Evolutionary conservation across 805 yeast genomes (phyloP), one percentile per base, ranked within the genome.

Genomic region (Myxozyma lipomycoides): DNA sequence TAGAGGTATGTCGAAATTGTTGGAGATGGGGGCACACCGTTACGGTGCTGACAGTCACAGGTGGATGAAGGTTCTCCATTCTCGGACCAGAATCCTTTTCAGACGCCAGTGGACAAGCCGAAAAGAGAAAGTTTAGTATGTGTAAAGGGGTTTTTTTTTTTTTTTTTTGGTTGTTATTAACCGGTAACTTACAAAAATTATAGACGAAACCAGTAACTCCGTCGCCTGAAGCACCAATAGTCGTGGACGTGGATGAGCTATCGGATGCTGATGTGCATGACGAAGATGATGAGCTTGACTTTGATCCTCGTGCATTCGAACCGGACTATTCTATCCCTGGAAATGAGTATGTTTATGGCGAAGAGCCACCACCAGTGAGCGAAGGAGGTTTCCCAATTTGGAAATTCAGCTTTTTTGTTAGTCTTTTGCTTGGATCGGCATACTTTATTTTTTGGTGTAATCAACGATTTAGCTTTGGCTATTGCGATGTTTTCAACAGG

Each of bases 11-110:
- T n/a, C n/a, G n/a, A n/a, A n/a, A n/a, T n/a, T n/a, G n/a, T n/a
- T n/a, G n/a, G n/a, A n/a, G n/a, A n/a, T n/a, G n/a, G n/a, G n/a
- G n/a, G n/a, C n/a, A n/a, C n/a, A n/a, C n/a, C n/a, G n/a, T n/a
- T 28, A 28, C 12, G 32, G 32, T 9, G 32, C 32, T 28, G 32
- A 28, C 12, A 28, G 32, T 28, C 32, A 28, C 32, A n/a, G n/a
- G n/a, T n/a, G 19, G 50, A 36, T 3, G 55, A 46, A 18, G 43
- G 46, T 12, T 40, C 51, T 26, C 45, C 56, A 12, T 52, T 52
- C 30, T 52, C 56, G 10, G 17, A 46, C 15, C 28, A 38, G 10
- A 52, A 52, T 21, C 56, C 56, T 26, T 52, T 52, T 32, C 56
- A 52, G 28, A 45, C 56, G n/a, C 56, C 56, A 9, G 38, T 25